A percentile compares a stretch with the other conserved stretches of the same genome.
phyloP scores from a whole-genome alignment of 352 stramenopile genomes.

The Pythium apleroticum region DNA sequence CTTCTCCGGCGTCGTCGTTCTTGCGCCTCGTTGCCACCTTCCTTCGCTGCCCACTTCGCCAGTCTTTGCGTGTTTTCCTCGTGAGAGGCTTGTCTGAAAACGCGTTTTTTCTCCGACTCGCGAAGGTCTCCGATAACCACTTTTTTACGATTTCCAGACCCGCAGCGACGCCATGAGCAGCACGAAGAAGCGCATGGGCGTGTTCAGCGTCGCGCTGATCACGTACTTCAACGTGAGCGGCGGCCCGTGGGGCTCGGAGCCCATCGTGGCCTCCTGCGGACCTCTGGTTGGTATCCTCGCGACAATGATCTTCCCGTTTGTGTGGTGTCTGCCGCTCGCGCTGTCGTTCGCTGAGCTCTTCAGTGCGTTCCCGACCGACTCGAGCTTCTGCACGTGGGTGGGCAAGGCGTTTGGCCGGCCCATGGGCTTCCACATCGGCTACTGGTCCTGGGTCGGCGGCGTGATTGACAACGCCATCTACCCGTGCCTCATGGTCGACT shows the following conservation, averaged over 20 bases:
- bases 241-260: conserved; percentile 94
- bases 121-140: neutral
- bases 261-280: conserved; percentile 87
- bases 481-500: conserved; percentile 72
- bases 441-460: conserved; percentile 79
- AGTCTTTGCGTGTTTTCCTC: neutral
- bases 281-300: conserved; percentile 69
- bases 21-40: neutral
- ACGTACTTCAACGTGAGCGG: conserved; percentile 92
- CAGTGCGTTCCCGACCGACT: conserved; percentile 66
- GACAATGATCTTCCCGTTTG: conserved; percentile 60
- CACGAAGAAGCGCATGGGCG: conserved; percentile 49
- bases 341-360: conserved; percentile 74
- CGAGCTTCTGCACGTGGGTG: conserved; percentile 78
- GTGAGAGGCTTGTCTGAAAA: neutral
- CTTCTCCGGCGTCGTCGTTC: neutral
- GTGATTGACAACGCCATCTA: conserved; percentile 87
- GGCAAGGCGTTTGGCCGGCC: conserved; percentile 64
- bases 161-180: neutral
- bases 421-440: conserved; percentile 84
- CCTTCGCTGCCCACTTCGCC: neutral
- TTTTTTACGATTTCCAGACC: neutral
- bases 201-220: conserved; percentile 74
- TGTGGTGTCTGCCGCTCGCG: conserved; percentile 70
- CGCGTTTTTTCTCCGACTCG: neutral